Evolutionary conservation across 2,329 filamentous ascomycete genomes (phyloP).

Genomic region (Blumeria graminis): DNA sequence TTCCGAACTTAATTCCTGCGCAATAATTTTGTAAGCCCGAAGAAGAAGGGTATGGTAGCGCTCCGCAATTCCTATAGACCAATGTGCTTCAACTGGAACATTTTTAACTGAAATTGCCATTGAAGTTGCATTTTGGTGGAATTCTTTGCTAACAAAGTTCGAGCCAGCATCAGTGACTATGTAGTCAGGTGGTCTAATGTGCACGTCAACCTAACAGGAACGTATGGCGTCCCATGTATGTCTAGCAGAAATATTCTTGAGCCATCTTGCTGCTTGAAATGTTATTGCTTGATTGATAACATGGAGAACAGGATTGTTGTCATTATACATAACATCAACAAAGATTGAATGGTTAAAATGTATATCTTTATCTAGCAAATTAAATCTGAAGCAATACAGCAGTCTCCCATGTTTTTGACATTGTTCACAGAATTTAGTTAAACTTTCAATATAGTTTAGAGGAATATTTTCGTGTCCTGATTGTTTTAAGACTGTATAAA

Average conservation of each 20-base stretch:
- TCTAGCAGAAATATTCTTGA: too few species aligned
- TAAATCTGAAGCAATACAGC: too few species aligned
- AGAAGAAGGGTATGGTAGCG: neutral
- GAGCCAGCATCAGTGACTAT: neutral
- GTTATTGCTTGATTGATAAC: too few species aligned
- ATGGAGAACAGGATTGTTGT: too few species aligned
- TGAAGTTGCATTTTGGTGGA: neutral
- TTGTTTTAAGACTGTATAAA: neutral
- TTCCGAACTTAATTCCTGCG: neutral
- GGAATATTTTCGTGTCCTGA: neutral
- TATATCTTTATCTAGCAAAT: too few species aligned
- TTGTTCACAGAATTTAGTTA: too few species aligned
- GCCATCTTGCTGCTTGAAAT: too few species aligned
- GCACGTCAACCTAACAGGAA: neutral
- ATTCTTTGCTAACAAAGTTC: neutral
- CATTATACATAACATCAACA: too few species aligned
- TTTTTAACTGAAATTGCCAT: too few species aligned
- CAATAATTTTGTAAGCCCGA: neutral
- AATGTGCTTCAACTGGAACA: neutral
- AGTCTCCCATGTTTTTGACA: too few species aligned
- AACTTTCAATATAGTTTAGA: neutral
- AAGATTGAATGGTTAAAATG: too few species aligned
- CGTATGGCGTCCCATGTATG: too few species aligned
- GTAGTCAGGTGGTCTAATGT: neutral
- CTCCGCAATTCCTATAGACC: neutral